Percentiles rank a stretch among this genome's conserved stretches.
phyloP scores from a whole-genome alignment of 192 early-diverging fungal genomes.

The Mortierella alpina region DNA sequence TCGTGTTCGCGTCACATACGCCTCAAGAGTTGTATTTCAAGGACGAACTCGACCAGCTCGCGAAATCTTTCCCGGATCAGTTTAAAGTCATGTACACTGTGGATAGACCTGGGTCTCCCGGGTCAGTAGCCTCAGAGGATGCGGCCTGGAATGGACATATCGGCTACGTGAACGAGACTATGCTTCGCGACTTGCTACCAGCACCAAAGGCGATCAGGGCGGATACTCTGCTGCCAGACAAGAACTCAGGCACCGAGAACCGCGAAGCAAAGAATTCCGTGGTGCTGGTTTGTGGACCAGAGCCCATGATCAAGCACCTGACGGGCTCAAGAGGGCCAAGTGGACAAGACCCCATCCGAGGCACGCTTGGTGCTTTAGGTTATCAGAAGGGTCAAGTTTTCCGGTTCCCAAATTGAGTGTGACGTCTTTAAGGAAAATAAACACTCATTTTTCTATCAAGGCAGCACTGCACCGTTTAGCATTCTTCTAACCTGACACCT shows the following conservation, averaged over 20 bases:
- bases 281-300: conserved; percentile 75
- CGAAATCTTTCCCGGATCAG: conserved; percentile 50
- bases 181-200: conserved; percentile 53
- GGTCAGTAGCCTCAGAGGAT: conserved; percentile 41
- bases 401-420: conserved; percentile 62
- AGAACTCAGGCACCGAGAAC: neutral
- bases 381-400: conserved; percentile 65
- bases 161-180: conserved; percentile 36
- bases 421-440: neutral
- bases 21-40: conserved; percentile 66
- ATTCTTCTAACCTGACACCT: conserved; percentile 2
- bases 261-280: conserved; percentile 23
- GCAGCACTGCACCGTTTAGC: neutral
- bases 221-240: neutral
- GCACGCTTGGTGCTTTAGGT: conserved; percentile 64
- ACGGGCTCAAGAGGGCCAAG: conserved; percentile 62
- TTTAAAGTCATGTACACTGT: conserved; percentile 63
- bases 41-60: conserved; percentile 64
- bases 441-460: neutral
- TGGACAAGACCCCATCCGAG: conserved; percentile 68
- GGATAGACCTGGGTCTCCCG: conserved; percentile 35
- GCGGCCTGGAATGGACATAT: conserved; percentile 43
- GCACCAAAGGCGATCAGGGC: conserved; percentile 11
- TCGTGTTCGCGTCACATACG: conserved; percentile 60
- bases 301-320: conserved; percentile 68